Base-by-base conservation (phyloP, 148 eudicot genomes). In the Chenopodium formosanum region DNA sequence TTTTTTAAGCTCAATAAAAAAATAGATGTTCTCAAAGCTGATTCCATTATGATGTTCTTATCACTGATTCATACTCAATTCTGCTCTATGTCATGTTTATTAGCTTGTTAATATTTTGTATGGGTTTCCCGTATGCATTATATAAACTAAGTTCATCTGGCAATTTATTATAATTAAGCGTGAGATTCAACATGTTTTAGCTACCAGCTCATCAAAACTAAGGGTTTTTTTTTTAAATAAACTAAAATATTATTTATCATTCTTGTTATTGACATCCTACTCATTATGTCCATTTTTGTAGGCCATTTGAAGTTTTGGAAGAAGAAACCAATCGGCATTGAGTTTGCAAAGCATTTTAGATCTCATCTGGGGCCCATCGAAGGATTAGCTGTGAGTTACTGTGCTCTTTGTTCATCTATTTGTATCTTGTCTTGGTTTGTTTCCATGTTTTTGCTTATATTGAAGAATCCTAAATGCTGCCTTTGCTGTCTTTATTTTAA, bases 241-340 rank as follows among this genome's bases (percentile, higher is more conserved):
- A 1, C 4, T 32, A 2, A 3, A 1, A 27, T 27, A 37, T 5
- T 37, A 37, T 40, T 40, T 40, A 40, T 40, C 44, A 40, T 40
- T 40, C 6, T 40, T 40, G 44, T 40, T 40, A 40, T 40, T 84
- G 58, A 80, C 67, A 72, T 48, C 31, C 46, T 29, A 19, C 23
- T 52, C 23, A 29, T 34, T 85, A 20, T 44, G 12, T 67, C 44
- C 78, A 65, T 79, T 76, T 62, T 73, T 16, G 47, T 82, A 96
- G 99, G 99, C 72, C 99, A 96, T 81, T 82, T 96, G 84, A 96
- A 96, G 84, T 96, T 96, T 83, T 96, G 99, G 99, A 96, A 96
- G 94, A 96, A 96, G 89, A 94, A 90, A 82, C 82, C 94, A 65
- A 66, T 86, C 25, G 99, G 99, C 53, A 90, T 94, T 73, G 99